Conservation (phyloP, 2,329 filamentous ascomycete genomes). For the Amauroascus niger region DNA sequence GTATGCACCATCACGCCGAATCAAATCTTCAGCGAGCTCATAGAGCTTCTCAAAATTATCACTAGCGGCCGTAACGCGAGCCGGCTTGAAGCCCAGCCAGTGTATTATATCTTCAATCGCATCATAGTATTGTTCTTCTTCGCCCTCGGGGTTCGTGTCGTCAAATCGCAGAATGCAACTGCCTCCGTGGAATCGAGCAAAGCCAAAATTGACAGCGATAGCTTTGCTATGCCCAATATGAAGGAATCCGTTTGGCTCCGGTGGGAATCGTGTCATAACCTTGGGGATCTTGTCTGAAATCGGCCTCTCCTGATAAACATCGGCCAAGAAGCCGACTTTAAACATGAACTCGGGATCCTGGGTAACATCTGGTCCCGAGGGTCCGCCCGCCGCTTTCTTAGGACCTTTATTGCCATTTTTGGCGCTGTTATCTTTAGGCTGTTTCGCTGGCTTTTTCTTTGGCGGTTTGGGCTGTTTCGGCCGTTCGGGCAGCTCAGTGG, state of each 20-base stretch:
- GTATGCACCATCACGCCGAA: constrained; percentile 59
- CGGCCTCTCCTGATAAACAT: constrained; percentile 61
- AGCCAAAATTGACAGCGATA: constrained; percentile 93
- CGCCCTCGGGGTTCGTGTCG: constrained; percentile 89
- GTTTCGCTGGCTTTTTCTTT: constrained; percentile 13
- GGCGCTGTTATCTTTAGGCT: constrained; percentile 4
- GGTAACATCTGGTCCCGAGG: constrained; percentile 16
- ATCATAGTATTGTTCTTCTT: constrained; percentile 79
- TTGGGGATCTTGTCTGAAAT: constrained; percentile 22
- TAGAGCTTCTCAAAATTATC: constrained; percentile 87
- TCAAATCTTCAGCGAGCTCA: constrained; percentile 76
- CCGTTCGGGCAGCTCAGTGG: constrained; percentile 10
- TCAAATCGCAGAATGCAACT: constrained; percentile 72
- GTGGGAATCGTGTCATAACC: constrained; percentile 62
- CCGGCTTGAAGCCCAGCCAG: constrained; percentile 73
- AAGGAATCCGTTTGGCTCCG: constrained; percentile 85
- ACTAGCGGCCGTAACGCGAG: constrained; percentile 72
- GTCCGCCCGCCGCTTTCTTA: constrained; percentile 1
- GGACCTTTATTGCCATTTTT: constrained; percentile 10
- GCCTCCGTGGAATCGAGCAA: constrained; percentile 74
- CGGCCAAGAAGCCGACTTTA: constrained; percentile 64
- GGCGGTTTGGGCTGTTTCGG: constrained; percentile 6
- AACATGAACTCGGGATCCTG: constrained; percentile 58
- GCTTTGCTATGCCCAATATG: constrained; percentile 94
- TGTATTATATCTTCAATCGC: constrained; percentile 80